These are phyloP conservation scores for Lactarius sanguifluus DNA, from an alignment of 768 basidiomycete genomes.

Conservation along the genomic window DNA sequence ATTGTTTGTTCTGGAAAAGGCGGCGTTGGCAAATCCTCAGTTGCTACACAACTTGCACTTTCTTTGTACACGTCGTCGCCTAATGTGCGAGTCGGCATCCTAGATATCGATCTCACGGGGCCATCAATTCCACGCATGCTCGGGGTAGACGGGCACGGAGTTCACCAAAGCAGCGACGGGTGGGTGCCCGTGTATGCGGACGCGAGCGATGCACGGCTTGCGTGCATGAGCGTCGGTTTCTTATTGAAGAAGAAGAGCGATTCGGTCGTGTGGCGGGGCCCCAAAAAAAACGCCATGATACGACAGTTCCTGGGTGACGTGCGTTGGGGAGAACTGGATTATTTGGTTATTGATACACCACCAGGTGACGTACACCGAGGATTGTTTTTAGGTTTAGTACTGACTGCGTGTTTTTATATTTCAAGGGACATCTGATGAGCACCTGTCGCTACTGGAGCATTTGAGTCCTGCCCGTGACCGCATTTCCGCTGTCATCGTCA, in stretches of 20 bases:
- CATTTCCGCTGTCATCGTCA: slow-evolving; percentile 86
- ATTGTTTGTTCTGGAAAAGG: slow-evolving; percentile 96
- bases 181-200: slow-evolving; percentile 99
- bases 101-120: slow-evolving; percentile 92
- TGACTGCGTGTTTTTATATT: slow-evolving; percentile 5
- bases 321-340: slow-evolving; percentile 93
- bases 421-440: slow-evolving; percentile 98
- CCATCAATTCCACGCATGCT: slow-evolving; percentile 96
- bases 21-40: slow-evolving; percentile 98
- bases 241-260: slow-evolving; percentile 87
- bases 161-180: slow-evolving; percentile 91
- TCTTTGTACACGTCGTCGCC: slow-evolving; percentile 73
- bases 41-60: slow-evolving; percentile 88
- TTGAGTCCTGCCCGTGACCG: slow-evolving; percentile 79
- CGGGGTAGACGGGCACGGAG: slow-evolving; percentile 80
- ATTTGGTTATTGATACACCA: slow-evolving; percentile 93
- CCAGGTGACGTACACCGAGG: slow-evolving; percentile 61
- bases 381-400: background rate
- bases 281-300: slow-evolving; percentile 99
- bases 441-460: slow-evolving; percentile 92
- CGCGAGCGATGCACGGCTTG: slow-evolving; percentile 66
- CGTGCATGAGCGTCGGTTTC: slow-evolving; percentile 97
- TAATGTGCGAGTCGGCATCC: slow-evolving; percentile 73
- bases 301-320: slow-evolving; percentile 93
- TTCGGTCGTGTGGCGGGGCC: slow-evolving; percentile 96